A percentile compares a stretch with the other conserved stretches of the same genome.
Conservation (phyloP, 805 yeast species). For the Lachancea sp. region DNA sequence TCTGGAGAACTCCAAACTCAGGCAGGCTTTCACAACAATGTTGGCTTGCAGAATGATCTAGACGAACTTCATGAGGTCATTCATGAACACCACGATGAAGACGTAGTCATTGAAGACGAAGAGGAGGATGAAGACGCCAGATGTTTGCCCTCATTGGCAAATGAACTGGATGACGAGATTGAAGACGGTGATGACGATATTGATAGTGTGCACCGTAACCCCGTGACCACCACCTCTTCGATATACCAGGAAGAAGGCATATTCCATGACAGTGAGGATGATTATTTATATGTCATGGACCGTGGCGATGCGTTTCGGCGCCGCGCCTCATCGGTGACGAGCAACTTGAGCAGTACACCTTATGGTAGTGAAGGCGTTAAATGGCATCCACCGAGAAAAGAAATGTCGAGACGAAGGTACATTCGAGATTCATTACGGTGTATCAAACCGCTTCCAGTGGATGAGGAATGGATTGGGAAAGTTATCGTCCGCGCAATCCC, state of each 20-base stretch:
- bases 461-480: constrained; percentile 50
- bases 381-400: constrained; percentile 45
- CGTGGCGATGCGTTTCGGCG: constrained; percentile 13
- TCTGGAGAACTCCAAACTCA: constrained; percentile 10
- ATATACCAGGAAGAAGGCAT: constrained; percentile 27
- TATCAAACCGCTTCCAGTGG: constrained; percentile 45
- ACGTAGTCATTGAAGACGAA: constrained; percentile 15
- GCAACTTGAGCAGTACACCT: constrained; percentile 21
- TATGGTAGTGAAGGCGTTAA: constrained; percentile 31
- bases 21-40: constrained; percentile 8
- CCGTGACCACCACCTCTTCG: constrained; percentile 13
- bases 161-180: constrained; percentile 12
- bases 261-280: constrained; percentile 24
- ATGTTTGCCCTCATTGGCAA: neutral
- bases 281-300: constrained; percentile 19
- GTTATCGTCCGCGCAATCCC: constrained; percentile 32
- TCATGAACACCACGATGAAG: constrained; percentile 24
- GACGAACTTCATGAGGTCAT: constrained; percentile 47
- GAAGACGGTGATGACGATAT: constrained; percentile 15
- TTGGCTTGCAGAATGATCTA: constrained; percentile 61
- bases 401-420: constrained; percentile 35
- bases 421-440: constrained; percentile 51
- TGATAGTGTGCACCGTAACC: constrained; percentile 10
- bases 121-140: constrained; percentile 12
- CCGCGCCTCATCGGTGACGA: constrained; percentile 23